Base-by-base conservation (phyloP, 495 filamentous ascomycete species). In the Hyaloscypha bicolor region DNA sequence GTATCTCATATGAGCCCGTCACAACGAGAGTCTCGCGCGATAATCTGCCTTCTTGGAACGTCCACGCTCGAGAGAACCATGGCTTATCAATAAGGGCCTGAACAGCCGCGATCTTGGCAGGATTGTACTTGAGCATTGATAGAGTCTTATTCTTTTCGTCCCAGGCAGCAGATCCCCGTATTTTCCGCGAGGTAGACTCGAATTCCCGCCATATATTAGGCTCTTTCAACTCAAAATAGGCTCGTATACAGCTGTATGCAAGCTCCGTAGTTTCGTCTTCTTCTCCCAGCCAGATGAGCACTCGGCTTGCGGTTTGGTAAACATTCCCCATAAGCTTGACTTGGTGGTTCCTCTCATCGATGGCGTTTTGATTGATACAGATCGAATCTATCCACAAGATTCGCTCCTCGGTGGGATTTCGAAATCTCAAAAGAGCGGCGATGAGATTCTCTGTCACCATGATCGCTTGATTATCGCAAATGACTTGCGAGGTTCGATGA, bases 381-480 rank as follows among this genome's bases (percentile, higher is more conserved):
- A 59, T 59, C 6, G 30, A n/a, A 19, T 59, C 56, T 19, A 35
- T 59, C 56, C 56, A 59, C 22, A 59, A n/a, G 6, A 59, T 9
- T 33, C 30, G n/a, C 5, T 35, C 6, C 9, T 35, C 14, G 22
- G 56, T 59, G 14, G 16, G 19, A 29, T 59, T 16, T 11, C 30
- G 35, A 35, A n/a, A 59, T 33, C 30, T 32, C 30, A 33, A 19
- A 33, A 30, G 56, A 25, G 30, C 56, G 6, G 30, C 35, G 6
- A 11, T 16, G 12, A 33, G 63, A 65, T 58, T n/a, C 53, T 11
- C 39, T 58, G 55, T 48, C 16, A 48, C 42, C 42, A 48, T 48
- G 42, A 48, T 48, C 9, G 42, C 42, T 48, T 12, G 9, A 19
- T 19, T 12, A 48, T 19, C 11, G 42, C 42, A 48, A 1, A 48